phyloP scores from a whole-genome alignment of 1,284 basidiomycete species.

The Neolentinus lepideus region DNA sequence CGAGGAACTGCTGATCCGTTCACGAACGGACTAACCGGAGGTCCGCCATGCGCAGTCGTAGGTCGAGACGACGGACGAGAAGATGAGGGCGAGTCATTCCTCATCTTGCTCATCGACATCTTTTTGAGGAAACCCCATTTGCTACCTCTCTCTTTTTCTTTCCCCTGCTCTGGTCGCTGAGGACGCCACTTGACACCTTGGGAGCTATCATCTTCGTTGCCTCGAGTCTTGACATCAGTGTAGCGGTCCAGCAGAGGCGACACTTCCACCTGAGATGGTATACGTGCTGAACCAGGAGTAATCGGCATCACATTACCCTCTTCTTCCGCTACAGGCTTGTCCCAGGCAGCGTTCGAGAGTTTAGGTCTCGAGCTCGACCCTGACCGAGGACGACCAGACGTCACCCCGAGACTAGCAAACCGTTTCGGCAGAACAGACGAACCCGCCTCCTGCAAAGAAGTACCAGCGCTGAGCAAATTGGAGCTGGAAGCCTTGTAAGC shows the following conservation, averaged over 20 bases:
- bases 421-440: conserved; percentile 36
- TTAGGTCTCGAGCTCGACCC: conserved; percentile 31
- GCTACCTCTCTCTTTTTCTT: conserved; percentile 52
- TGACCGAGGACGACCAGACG: conserved; percentile 23
- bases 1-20: conserved; percentile 14
- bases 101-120: conserved; percentile 91
- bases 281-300: conserved; percentile 5
- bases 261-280: conserved; percentile 5
- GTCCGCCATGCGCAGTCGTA: conserved; percentile 8
- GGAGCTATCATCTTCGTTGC: conserved; percentile 16
- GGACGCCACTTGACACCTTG: conserved; percentile 8
- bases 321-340: conserved; percentile 21
- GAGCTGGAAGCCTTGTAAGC: conserved; percentile 41
- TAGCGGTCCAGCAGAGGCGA: conserved; percentile 6
- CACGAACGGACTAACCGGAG: neutral
- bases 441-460: conserved; percentile 23
- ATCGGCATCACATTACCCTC: conserved; percentile 5
- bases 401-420: conserved; percentile 63
- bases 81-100: conserved; percentile 41
- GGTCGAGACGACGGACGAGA: conserved; percentile 23
- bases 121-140: conserved; percentile 94
- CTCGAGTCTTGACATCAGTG: neutral
- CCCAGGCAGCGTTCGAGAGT: conserved; percentile 35
- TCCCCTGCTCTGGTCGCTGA: conserved; percentile 14
- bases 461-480: conserved; percentile 39